A percentile compares a stretch with the other conserved stretches of the same genome.
Evolutionary conservation across 495 filamentous ascomycete genomes (phyloP).

Genomic region (Hypoxylon crocopeplum): DNA sequence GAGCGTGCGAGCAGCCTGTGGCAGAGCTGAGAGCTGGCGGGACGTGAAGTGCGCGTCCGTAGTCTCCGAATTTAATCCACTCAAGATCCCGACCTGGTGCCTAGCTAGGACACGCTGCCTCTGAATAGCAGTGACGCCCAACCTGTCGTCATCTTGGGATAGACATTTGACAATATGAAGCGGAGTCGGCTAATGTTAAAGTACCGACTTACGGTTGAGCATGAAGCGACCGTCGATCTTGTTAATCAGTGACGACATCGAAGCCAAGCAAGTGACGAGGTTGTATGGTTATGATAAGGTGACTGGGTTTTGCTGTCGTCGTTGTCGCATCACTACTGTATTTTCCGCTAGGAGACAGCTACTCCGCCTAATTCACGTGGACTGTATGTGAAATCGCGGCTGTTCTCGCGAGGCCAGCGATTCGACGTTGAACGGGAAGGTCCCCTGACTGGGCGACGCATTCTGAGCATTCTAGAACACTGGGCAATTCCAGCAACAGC

Average conservation of each 20-base stretch:
- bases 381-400: conserved; percentile 4
- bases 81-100: conserved; percentile 6
- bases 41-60: conserved; percentile 16
- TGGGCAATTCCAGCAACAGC: conserved; percentile 27
- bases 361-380: conserved; percentile 19
- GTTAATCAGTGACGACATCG: conserved; percentile 26
- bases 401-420: conserved; percentile 11
- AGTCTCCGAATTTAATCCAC: conserved; percentile 21
- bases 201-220: conserved; percentile 12
- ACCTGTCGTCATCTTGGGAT: conserved; percentile 3
- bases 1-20: not conserved
- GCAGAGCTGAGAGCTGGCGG: conserved; percentile 14
- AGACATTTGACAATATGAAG: conserved; percentile 5
- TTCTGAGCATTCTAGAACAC: conserved; percentile 33
- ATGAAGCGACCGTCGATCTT: conserved; percentile 21
- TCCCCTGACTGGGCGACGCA: conserved; percentile 15
- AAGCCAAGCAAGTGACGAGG: conserved; percentile 28
- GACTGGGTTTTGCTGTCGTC: conserved; percentile 8
- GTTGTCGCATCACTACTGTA: conserved; percentile 17
- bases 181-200: conserved; percentile 26
- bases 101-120: conserved; percentile 6
- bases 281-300: conserved; percentile 11
- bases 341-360: conserved; percentile 4
- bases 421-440: conserved; percentile 16
- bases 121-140: not conserved